Evolutionary conservation across 495 filamentous ascomycete species (phyloP), one percentile per base, ranked within the genome.

Genomic region (Cladorrhinum samala): DNA sequence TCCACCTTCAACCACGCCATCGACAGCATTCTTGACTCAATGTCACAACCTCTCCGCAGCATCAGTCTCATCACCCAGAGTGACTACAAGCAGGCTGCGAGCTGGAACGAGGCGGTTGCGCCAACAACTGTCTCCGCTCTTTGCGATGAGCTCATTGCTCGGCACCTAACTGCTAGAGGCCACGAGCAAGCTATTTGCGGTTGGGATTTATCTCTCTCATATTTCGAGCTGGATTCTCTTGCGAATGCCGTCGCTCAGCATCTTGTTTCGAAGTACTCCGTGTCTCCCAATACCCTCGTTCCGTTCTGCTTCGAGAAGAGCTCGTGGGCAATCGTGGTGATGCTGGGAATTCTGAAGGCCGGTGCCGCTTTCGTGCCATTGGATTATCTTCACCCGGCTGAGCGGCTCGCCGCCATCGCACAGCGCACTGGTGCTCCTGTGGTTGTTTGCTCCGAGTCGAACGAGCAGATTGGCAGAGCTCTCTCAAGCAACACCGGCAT

Each of bases 71-170:
- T 51, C 19, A 25, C 49, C 21, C 3, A 19, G 3, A 37, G 41
- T 33, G 49, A 51, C 24, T 17, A 41, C 21, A 33, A 51, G 16
- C 49, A 51, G n/a, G 41, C 41, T 23, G 20, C 41, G 1, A 21
- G 19, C 7, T 51, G 49, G 49, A 51, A 51, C 49, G 41, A 39
- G 23, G 41, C 27, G 3, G 21, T 39, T 11, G 27, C 21, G 11
- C 16, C 38, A 1, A 23, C 38, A 1, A 4, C 49, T 14, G 49
- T 51, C 14, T 42, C 49, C 2, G 49, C 38, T 25, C 49, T 40
- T 16, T 51, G 49, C 14, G 49, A 51, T 37, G 37, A 51, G 20
- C 49, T 51, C 49, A 51, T 51, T 17, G 16, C 37, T 9, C 49
- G 39, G 17, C 49, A 51, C 27, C 49, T 51, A 18, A 14, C 20